phyloP scores from a whole-genome alignment of 768 basidiomycete genomes.

The Boletus rubescentipes region DNA sequence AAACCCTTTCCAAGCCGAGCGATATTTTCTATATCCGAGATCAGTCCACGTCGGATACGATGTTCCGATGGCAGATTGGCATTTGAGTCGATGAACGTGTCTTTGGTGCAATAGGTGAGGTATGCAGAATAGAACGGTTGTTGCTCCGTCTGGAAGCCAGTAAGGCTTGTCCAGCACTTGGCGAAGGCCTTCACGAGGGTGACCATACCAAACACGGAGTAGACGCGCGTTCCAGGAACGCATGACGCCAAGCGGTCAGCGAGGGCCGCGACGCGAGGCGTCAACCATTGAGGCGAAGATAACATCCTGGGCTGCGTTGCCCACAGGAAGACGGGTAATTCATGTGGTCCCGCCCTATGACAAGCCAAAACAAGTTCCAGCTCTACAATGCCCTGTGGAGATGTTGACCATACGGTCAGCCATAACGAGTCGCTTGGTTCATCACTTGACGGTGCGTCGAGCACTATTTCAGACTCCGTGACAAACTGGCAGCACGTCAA shows the following conservation, averaged over 20 bases:
- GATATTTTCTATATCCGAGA: conserved; percentile 39
- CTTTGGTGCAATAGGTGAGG: conserved; percentile 43
- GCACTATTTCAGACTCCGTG: conserved; percentile 33
- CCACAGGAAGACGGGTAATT: conserved; percentile 56
- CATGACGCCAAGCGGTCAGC: conserved; percentile 37
- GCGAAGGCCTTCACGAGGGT: conserved; percentile 43
- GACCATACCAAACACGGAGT: conserved; percentile 49
- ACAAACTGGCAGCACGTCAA: conserved; percentile 38
- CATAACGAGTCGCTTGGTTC: conserved; percentile 39
- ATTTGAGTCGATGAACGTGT: conserved; percentile 34
- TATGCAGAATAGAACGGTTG: conserved; percentile 53
- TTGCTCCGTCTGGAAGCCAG: conserved; percentile 36
- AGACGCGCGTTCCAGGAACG: conserved; percentile 45
- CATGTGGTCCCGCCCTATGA: conserved; percentile 41
- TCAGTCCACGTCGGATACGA: conserved; percentile 38
- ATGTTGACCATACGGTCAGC: conserved; percentile 48
- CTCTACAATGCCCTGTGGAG: conserved; percentile 27
- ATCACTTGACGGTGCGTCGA: conserved; percentile 22
- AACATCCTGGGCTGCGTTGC: conserved; percentile 31
- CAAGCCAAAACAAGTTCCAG: conserved; percentile 51
- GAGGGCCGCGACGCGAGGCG: conserved; percentile 37
- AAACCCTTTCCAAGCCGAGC: conserved; percentile 51
- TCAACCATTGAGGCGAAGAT: conserved; percentile 30
- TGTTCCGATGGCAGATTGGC: conserved; percentile 33
- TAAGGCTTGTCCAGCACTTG: conserved; percentile 42